Base-by-base conservation (phyloP, 495 filamentous ascomycete genomes). In the Daldinia bambusicola region DNA sequence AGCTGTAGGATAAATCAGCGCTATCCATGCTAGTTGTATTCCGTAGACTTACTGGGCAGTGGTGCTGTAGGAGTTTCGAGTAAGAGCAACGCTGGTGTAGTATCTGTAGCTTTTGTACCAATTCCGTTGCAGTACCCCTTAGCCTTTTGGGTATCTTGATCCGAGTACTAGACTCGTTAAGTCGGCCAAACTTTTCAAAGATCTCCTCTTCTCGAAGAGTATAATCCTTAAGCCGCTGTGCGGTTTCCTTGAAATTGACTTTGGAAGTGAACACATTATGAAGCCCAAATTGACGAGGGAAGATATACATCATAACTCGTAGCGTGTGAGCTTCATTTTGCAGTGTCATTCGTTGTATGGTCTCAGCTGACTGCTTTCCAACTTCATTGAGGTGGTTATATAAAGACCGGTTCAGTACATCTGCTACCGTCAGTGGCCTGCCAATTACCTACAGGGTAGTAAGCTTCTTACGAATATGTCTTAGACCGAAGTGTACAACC, bases 241-340 rank as follows among this genome's bases (percentile, higher is more conserved):
- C 80, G 0, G 88, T 93, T 66, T 93, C 87, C 32, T 79, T 86
- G 14, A 74, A 76, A 72, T 95, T 85, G 13, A 90, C 82, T 10
- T 81, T 76, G 1, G 87, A 89, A 0, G 91, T 92, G 72, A 98
- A 98, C n/a, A 91, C 92, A 80, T 97, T 99, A 70, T 95, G 92
- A 12, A 99, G 81, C 3, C 88, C 88, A 75, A 97, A 98, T 76
- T 98, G 93, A 18, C 91, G 85, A 34, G 95, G 95, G 69, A 99
- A 99, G 1, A 99, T 89, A 77, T 99, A 95, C 80, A 93, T 93
- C 87, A 97, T 87, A 30, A 98, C 80, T 65, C 91, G 92, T 6
- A 90, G 74, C 0, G 89, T 91, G 57, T 91, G 84, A 3, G 80
- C 71, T n/a, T 77, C 75, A 55, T 86, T 84, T 6, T 81, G 74